These are phyloP conservation scores for Crotalaria pallida DNA, from an alignment of 306 rosid species.

Conservation along the genomic window DNA sequence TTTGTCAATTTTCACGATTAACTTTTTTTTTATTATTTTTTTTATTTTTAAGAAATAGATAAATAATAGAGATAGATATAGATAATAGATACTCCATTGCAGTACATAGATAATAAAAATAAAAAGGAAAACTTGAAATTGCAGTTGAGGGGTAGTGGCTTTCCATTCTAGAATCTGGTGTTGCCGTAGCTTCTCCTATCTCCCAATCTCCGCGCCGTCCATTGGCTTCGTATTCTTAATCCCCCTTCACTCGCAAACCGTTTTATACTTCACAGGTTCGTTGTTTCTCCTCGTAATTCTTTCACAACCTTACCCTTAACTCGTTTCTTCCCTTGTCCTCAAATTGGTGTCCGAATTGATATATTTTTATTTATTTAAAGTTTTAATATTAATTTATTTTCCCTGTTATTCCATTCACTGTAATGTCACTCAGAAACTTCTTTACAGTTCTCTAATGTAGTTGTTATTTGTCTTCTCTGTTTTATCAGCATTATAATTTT, in stretches of 20 bases:
- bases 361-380: not conserved
- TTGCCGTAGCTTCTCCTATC: not conserved
- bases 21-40: too few relatives aligned
- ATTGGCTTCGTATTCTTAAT: not conserved
- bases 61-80: too few relatives aligned
- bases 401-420: not conserved
- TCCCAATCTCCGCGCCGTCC: not conserved
- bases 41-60: too few relatives aligned
- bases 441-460: not conserved
- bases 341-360: not conserved
- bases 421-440: not conserved
- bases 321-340: not conserved
- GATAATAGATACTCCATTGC: too few relatives aligned
- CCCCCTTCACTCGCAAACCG: not conserved
- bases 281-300: not conserved
- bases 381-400: not conserved
- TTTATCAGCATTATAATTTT: not conserved
- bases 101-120: too few relatives aligned
- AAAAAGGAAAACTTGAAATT: too few relatives aligned
- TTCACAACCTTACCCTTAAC: not conserved
- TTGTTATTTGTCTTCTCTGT: not conserved
- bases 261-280: not conserved
- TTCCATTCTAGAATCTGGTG: not conserved
- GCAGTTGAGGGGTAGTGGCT: too few relatives aligned
- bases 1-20: too few relatives aligned